Conservation (phyloP, 2,329 filamentous ascomycete species). For the Cadophora sp. region DNA sequence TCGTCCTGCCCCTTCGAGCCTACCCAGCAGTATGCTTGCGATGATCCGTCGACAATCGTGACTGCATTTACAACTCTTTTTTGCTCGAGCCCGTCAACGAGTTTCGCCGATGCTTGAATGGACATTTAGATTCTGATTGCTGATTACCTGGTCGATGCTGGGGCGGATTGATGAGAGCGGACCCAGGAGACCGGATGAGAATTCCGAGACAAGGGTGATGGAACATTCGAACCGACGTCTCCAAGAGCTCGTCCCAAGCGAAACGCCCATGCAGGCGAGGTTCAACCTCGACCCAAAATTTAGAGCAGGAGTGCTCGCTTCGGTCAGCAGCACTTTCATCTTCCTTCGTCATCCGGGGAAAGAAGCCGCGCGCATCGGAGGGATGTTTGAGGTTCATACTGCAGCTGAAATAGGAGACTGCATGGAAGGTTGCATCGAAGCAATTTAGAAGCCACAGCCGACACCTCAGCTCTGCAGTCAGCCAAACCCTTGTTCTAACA, state of each 20-base stretch:
- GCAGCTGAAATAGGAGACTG: conserved; percentile 5
- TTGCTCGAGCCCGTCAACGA: background rate
- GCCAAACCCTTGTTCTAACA: background rate
- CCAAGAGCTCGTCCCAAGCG: conserved; percentile 3
- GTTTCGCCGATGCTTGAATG: background rate
- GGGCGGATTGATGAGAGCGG: background rate
- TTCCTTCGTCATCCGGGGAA: background rate
- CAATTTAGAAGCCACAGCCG: conserved; percentile 1
- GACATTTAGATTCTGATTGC: background rate
- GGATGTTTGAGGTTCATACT: conserved; percentile 3
- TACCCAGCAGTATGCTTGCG: background rate
- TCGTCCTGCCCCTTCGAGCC: background rate
- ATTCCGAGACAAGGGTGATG: conserved; percentile 14
- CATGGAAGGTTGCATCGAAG: conserved; percentile 11
- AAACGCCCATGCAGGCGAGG: background rate
- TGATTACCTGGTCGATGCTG: background rate
- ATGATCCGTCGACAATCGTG: background rate
- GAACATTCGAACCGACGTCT: conserved; percentile 20
- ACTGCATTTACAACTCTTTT: background rate
- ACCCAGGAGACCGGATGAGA: background rate
- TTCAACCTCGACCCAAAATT: background rate
- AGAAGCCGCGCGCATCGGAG: conserved; percentile 1
- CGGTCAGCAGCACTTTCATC: conserved; percentile 12
- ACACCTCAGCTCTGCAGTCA: conserved; percentile 6
- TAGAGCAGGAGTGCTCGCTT: background rate